Evolutionary conservation across 2,329 filamentous ascomycete species (phyloP).

Genomic region (Colletotrichum cuscutae): DNA sequence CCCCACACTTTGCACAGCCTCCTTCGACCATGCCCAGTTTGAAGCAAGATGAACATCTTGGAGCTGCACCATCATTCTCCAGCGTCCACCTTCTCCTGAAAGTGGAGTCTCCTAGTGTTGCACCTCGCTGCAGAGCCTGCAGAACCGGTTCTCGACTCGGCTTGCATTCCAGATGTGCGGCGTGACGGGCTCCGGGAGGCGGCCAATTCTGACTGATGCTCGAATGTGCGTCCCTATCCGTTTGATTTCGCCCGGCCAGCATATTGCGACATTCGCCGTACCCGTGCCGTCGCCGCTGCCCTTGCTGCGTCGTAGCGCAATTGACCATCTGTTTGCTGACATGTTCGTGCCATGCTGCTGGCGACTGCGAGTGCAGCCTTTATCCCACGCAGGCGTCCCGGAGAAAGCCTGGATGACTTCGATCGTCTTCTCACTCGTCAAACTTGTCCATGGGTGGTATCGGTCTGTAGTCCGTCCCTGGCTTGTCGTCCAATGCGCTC

Average conservation of each 20-base stretch:
- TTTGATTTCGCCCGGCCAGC: neutral
- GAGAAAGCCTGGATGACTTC: neutral
- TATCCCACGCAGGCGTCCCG: conserved; percentile 4
- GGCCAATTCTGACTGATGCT: conserved; percentile 2
- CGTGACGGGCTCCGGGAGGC: conserved; percentile 4
- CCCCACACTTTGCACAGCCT: conserved; percentile 36
- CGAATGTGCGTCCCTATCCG: neutral
- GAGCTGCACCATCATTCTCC: conserved; percentile 32
- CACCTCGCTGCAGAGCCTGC: conserved; percentile 23
- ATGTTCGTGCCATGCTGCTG: neutral
- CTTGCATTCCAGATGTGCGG: conserved; percentile 16
- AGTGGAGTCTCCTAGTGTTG: conserved; percentile 16
- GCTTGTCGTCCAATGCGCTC: conserved; percentile 17
- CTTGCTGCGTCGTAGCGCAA: neutral
- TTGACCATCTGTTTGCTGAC: conserved; percentile 2
- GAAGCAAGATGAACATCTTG: conserved; percentile 35
- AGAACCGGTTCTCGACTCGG: conserved; percentile 28
- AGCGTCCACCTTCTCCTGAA: conserved; percentile 33
- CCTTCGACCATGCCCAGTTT: conserved; percentile 34
- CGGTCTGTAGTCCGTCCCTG: conserved; percentile 7
- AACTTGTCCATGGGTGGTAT: neutral
- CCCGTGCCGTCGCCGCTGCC: neutral
- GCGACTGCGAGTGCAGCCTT: neutral
- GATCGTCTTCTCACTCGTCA: neutral
- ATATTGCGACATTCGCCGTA: conserved; percentile 11